Percentiles rank a stretch among this genome's conserved stretches.
Evolutionary conservation across 2,329 filamentous ascomycete genomes (phyloP).

Genomic region (Pseudocercospora ulei): DNA sequence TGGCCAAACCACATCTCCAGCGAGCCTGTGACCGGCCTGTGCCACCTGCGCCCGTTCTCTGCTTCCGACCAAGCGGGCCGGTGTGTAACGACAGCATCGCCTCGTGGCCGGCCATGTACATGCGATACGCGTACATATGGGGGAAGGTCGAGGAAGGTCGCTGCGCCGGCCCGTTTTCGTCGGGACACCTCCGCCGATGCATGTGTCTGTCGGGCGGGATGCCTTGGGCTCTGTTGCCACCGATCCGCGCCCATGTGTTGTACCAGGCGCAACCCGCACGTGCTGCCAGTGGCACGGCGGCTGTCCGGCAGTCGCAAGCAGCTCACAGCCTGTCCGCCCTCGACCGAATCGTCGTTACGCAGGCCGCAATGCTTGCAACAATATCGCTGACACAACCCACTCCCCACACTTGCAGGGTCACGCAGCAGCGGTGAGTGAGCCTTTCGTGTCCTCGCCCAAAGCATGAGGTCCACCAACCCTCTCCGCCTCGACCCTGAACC

Average conservation of each 20-base stretch:
- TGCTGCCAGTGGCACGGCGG: conserved; percentile 10
- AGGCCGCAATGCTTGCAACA: conserved; percentile 1
- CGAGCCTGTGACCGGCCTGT: not conserved
- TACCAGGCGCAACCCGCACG: conserved; percentile 6
- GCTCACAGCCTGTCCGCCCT: conserved; percentile 8
- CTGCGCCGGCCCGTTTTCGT: conserved; percentile 6
- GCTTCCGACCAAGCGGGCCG: not conserved
- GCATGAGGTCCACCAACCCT: conserved; percentile 1
- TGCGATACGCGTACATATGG: conserved; percentile 2
- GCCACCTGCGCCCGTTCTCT: not conserved
- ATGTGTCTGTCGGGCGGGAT: not conserved
- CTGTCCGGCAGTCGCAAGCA: conserved; percentile 5
- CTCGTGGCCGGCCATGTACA: conserved; percentile 4
- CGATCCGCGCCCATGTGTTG: conserved; percentile 6
- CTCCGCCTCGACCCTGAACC: conserved; percentile 2
- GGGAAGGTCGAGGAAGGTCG: conserved; percentile 1
- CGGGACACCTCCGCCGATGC: conserved; percentile 7
- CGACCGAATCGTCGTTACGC: conserved; percentile 1
- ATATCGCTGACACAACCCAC: not conserved
- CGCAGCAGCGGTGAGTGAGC: conserved; percentile 6
- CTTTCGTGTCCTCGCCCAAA: conserved; percentile 1
- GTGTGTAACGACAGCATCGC: conserved; percentile 1
- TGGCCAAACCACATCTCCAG: not conserved
- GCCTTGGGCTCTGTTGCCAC: conserved; percentile 5
- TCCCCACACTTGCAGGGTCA: conserved; percentile 1